phyloP scores from a whole-genome alignment of 768 basidiomycete genomes.

The Fistulinella prunicolor region DNA sequence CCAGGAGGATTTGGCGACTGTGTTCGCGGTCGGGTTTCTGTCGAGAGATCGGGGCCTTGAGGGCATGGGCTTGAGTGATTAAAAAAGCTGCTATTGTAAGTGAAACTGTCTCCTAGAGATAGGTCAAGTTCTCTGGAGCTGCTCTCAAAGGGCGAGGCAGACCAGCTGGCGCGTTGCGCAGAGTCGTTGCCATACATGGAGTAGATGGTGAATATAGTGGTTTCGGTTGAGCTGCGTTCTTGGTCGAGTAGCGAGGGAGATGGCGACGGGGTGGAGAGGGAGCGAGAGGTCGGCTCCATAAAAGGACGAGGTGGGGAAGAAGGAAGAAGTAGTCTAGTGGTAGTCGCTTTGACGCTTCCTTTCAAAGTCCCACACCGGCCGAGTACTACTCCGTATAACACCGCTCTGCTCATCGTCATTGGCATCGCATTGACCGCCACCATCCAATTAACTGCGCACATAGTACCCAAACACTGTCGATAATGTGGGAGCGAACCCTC shows the following conservation, averaged over 20 bases:
- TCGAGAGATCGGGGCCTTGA: slow-evolving; percentile 22
- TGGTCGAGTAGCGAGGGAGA: slow-evolving; percentile 35
- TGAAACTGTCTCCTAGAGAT: slow-evolving; percentile 32
- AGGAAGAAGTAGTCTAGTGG: not conserved
- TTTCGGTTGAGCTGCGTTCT: slow-evolving; percentile 62
- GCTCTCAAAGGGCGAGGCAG: slow-evolving; percentile 37
- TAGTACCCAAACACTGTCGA: too few species aligned
- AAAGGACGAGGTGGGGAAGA: slow-evolving; percentile 16
- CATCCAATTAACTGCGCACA: too few species aligned
- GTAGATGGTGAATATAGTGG: slow-evolving; percentile 80
- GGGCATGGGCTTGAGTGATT: slow-evolving; percentile 18
- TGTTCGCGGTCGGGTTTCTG: slow-evolving; percentile 21
- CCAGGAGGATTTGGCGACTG: slow-evolving; percentile 21
- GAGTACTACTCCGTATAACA: too few species aligned
- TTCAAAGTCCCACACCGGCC: slow-evolving; percentile 1
- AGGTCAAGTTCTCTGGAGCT: slow-evolving; percentile 38
- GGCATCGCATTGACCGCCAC: too few species aligned
- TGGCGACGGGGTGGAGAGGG: slow-evolving; percentile 34
- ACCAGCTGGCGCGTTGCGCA: slow-evolving; percentile 45
- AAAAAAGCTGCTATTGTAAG: slow-evolving; percentile 34
- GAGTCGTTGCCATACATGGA: slow-evolving; percentile 77
- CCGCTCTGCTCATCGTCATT: too few species aligned
- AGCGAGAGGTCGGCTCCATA: slow-evolving; percentile 40
- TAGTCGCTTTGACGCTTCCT: not conserved
- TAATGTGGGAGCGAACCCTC: slow-evolving; percentile 95